Conservation (phyloP, 768 basidiomycete species). For the Gloeophyllum trabeum region DNA sequence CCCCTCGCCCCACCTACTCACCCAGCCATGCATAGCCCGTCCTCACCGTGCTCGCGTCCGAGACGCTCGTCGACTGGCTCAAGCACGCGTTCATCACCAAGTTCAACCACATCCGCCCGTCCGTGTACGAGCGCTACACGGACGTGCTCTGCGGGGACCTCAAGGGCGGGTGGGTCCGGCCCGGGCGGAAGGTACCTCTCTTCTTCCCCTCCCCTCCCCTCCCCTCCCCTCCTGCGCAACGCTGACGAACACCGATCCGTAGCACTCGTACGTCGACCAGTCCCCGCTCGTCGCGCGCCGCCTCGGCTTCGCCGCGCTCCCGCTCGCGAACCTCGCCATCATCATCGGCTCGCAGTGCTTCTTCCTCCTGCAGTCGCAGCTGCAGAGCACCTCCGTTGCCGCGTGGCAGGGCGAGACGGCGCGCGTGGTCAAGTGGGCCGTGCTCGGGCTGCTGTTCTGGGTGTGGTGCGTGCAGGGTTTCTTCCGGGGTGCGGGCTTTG, state of each 20-base stretch:
- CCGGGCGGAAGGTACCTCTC: conserved; percentile 40
- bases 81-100: conserved; percentile 99
- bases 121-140: conserved; percentile 89
- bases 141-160: conserved; percentile 95
- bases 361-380: conserved; percentile 27
- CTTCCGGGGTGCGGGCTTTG: not conserved
- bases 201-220: not conserved
- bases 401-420: conserved; percentile 35
- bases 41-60: conserved; percentile 79
- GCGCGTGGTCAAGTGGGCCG: conserved; percentile 51
- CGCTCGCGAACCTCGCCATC: conserved; percentile 75
- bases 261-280: conserved; percentile 92
- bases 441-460: conserved; percentile 67
- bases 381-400: conserved; percentile 3
- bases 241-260: too few relatives aligned
- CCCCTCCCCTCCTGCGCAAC: conserved; percentile 1
- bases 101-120: conserved; percentile 95
- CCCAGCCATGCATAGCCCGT: conserved; percentile 53
- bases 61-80: conserved; percentile 95
- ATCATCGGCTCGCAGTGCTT: conserved; percentile 69
- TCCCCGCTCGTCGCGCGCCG: conserved; percentile 90
- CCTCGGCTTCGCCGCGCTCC: conserved; percentile 87
- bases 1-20: not conserved
- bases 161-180: conserved; percentile 62
- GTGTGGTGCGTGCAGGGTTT: conserved; percentile 47